Percentiles rank a stretch among this genome's conserved stretches.
Evolutionary conservation across 2,329 filamentous ascomycete species (phyloP).

Genomic region (Pseudogymnoascus sp.): DNA sequence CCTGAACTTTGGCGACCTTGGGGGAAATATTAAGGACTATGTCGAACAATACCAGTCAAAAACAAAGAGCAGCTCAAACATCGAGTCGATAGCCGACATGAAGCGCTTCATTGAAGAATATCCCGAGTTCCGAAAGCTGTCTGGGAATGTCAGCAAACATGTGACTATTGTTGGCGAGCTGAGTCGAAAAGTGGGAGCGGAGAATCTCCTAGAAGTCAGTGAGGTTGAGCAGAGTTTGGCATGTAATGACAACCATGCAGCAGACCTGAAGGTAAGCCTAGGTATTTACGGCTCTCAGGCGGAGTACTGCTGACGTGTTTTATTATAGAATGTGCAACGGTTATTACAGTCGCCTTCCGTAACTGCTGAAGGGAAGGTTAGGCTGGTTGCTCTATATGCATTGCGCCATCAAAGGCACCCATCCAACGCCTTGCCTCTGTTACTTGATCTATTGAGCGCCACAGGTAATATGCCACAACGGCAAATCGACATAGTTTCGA

Average conservation of each 20-base stretch:
- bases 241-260: slow-evolving; percentile 89
- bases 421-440: slow-evolving; percentile 72
- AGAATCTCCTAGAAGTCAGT: slow-evolving; percentile 88
- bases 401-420: slow-evolving; percentile 84
- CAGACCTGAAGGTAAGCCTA: slow-evolving; percentile 72
- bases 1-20: slow-evolving; percentile 90
- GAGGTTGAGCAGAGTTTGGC: slow-evolving; percentile 95
- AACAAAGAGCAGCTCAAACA: slow-evolving; percentile 91
- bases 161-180: slow-evolving; percentile 93
- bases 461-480: slow-evolving; percentile 72
- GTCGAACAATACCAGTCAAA: slow-evolving; percentile 97
- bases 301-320: background rate
- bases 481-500: slow-evolving; percentile 70
- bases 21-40: slow-evolving; percentile 95
- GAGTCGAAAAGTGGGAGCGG: slow-evolving; percentile 75
- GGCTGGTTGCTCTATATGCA: slow-evolving; percentile 88
- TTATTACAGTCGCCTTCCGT: slow-evolving; percentile 76
- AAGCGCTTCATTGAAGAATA: slow-evolving; percentile 99
- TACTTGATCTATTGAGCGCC: slow-evolving; percentile 78
- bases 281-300: background rate
- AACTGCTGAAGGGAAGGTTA: slow-evolving; percentile 73
- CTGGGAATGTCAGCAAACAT: slow-evolving; percentile 96
- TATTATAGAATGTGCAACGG: slow-evolving; percentile 64
- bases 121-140: slow-evolving; percentile 92
- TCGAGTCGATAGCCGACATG: slow-evolving; percentile 97